Conservation (phyloP, 2,329 filamentous ascomycete genomes). For the Periconia digitata region DNA sequence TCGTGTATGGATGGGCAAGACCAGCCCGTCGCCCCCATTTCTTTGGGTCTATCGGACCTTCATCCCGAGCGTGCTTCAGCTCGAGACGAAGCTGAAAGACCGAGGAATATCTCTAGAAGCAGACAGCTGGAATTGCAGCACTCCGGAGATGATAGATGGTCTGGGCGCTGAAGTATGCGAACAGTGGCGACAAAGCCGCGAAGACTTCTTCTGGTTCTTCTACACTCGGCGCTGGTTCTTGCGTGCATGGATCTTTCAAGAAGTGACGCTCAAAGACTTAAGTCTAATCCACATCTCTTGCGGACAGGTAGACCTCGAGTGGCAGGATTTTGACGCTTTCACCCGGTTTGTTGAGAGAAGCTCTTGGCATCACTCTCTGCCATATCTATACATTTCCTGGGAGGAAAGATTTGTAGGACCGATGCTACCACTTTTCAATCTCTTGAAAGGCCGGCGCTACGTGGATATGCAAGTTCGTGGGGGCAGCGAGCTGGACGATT, state of each 20-base stretch:
- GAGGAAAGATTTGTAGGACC: background rate
- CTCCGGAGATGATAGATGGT: background rate
- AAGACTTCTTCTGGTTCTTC: constrained; percentile 1
- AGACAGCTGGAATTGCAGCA: background rate
- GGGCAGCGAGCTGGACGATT: background rate
- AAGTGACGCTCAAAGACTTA: background rate
- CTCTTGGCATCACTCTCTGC: constrained; percentile 1
- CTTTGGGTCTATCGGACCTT: background rate
- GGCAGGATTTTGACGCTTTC: background rate
- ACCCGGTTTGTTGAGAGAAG: constrained; percentile 1
- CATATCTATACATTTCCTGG: background rate
- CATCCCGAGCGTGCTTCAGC: background rate
- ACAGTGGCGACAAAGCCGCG: background rate
- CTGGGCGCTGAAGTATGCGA: background rate
- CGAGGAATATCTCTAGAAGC: background rate
- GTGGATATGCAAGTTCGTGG: constrained; percentile 1
- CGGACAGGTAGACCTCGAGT: background rate
- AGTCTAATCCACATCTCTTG: background rate
- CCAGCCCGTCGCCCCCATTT: background rate
- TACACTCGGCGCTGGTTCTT: background rate
- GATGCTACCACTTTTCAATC: background rate
- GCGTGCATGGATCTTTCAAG: background rate
- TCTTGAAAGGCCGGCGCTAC: background rate
- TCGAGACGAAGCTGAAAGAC: background rate
- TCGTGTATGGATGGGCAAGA: constrained; percentile 1